Evolutionary conservation across 2,329 filamentous ascomycete genomes (phyloP), one percentile per base, ranked within the genome.

Genomic region (Colletotrichum agaves): DNA sequence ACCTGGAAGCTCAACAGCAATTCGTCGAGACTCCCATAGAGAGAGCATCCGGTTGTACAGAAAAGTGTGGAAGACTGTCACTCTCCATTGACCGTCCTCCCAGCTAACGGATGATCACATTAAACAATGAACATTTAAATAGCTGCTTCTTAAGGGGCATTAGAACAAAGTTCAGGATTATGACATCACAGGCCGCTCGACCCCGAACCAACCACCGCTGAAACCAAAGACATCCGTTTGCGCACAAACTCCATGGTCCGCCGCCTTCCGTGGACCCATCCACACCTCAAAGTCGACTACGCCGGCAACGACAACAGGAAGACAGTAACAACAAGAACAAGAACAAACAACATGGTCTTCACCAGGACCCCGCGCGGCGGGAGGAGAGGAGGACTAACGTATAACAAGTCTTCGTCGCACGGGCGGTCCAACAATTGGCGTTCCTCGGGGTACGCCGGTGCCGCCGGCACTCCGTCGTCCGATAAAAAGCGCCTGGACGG

Each of bases 401-500:
- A 70, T 39, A 61, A 52, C 4, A 53, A 53, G 0, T 39, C 41
- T 13, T 19, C 33, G 11, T 53, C 50, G 11, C 21, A 33, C 50
- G 39, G 59, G 39, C 63, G 17, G n/a, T 52, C 5, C 47, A 47
- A 13, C 13, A 46, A 33, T 6, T 31, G 62, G 5, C n/a, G 27
- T 6, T 52, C 47, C 10, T 19, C 21, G 27, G n/a, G 43, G 10
- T 21, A 43, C 4, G 35, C 58, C 35, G 46, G 17, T 8, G 27
- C n/a, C 21, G 50, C 17, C 19, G n/a, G 41, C 19, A 63, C 69
- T 27, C 53, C 37, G 10, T 52, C 57, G 61, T 73, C 78, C 5
- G 58, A 71, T 10, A 78, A 74, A 70, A 77, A 76, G 58, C 74
- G 76, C 23, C 73, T 76, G 64, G 74, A 78, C 59, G 78, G 79